Evolutionary conservation across 176 grass and related monocot species (phyloP), one percentile per base, ranked within the genome.

Genomic region (Bonia amplexicaulis): DNA sequence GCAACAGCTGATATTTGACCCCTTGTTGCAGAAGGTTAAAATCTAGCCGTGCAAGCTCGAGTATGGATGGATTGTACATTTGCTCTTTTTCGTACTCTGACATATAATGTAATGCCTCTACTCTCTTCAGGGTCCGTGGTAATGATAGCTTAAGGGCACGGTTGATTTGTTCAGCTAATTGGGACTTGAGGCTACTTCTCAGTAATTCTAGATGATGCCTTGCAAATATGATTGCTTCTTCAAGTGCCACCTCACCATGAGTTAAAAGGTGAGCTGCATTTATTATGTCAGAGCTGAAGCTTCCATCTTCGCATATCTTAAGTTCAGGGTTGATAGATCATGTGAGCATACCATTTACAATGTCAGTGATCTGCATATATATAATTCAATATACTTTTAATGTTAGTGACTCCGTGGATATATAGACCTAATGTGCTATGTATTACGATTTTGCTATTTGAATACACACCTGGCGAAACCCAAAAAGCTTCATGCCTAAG

Each of bases 401-500:
- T 37, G 35, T 37, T 37, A 37, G 35, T 37, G 3, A 37, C 35
- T 37, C 35, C 35, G 35, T 37, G 35, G 35, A 35, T 35, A 35
- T 35, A 35, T 31, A 31, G 31, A 31, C 31, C 31, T 35, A 35
- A 35, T 35, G 35, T 35, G 35, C 35, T 6, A 37, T 37, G 35
- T 37, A 6, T 37, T 37, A 37, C 35, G 35, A 5, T 37, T 37
- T 37, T 37, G 5, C 35, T 0, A 37, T 37, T 37, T 37, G 35
- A 37, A 37, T 52, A 60, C 39, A 49, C 73, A 86, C 85, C 85
- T 86, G 77, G 76, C 42, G 85, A 86, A 6, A 86, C 46, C 85
- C 85, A 80, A 65, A 86, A 73, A 31, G 77, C 85, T 12, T 73
- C 68, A 23, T 86, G 76, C 68, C 85, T 65, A 6, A 86, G 85